Conservation (phyloP, 2,329 filamentous ascomycete species). For the Microsporum audouinii region DNA sequence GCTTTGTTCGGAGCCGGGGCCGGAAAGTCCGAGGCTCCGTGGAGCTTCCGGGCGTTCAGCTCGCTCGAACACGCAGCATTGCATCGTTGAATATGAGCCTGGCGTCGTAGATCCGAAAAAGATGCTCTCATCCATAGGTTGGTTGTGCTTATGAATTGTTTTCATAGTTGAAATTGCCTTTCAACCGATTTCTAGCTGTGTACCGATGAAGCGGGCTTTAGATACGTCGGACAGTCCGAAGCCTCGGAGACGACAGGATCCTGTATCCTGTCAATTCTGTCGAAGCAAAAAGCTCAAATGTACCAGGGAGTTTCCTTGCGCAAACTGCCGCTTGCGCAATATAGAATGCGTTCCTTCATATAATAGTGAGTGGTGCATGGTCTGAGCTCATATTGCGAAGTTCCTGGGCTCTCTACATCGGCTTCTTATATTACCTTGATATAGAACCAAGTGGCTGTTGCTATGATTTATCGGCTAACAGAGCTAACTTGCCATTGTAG, state of each 20-base stretch:
- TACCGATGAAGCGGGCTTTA: conserved; percentile 5
- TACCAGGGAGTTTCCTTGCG: conserved; percentile 42
- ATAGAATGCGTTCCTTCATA: not conserved
- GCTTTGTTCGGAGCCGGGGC: not conserved
- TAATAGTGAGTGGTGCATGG: not conserved
- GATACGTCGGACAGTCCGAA: conserved; percentile 2
- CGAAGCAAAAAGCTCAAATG: conserved; percentile 42
- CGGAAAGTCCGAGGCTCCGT: not conserved
- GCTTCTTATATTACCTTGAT: not conserved
- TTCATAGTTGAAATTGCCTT: not conserved
- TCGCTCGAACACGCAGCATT: not conserved
- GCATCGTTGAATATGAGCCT: not conserved
- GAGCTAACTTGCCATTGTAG: not conserved
- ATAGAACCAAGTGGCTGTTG: not conserved
- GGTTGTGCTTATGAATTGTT: not conserved
- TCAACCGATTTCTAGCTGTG: not conserved
- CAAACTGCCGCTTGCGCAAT: conserved; percentile 28
- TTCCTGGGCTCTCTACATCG: not conserved
- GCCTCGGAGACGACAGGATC: conserved; percentile 11
- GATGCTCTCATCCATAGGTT: not conserved
- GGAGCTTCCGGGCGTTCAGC: not conserved
- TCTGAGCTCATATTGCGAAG: not conserved
- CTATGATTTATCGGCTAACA: not conserved
- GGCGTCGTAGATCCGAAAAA: too few species aligned
- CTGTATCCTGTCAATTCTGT: conserved; percentile 32